Evolutionary conservation across 139 green algal species (phyloP).

Genomic region (Eudorina sp.): DNA sequence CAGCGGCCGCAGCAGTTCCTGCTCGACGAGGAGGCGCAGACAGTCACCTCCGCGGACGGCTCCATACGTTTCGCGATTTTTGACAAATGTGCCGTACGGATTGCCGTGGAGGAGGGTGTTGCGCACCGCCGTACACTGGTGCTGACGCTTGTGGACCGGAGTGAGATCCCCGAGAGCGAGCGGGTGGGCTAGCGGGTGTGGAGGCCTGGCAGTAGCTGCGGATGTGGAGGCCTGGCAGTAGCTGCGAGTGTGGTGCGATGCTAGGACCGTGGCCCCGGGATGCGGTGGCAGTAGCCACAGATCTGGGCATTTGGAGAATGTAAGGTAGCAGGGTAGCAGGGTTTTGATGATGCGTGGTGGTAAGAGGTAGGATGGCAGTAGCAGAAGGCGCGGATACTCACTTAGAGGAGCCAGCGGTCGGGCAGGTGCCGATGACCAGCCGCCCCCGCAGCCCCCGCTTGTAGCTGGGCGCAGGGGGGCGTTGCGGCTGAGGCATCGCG

Average conservation of each 20-base stretch:
- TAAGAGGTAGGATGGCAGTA: too few relatives aligned
- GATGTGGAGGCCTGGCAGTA: not conserved
- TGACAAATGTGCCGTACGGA: constrained; percentile 82
- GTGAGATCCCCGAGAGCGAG: constrained; percentile 58
- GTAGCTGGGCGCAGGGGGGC: too few relatives aligned
- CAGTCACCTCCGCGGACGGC: constrained; percentile 62
- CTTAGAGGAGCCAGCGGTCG: too few relatives aligned
- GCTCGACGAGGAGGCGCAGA: constrained; percentile 84
- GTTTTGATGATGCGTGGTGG: too few relatives aligned
- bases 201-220: not conserved
- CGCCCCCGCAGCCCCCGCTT: too few relatives aligned
- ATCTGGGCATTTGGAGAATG: too few relatives aligned
- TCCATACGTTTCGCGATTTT: constrained; percentile 75
- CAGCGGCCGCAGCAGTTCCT: constrained; percentile 20
- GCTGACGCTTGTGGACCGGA: constrained; percentile 66
- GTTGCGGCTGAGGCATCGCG: too few relatives aligned
- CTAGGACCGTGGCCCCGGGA: too few relatives aligned
- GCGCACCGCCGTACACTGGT: constrained; percentile 72
- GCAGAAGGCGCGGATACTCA: too few relatives aligned
- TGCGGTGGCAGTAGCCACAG: too few relatives aligned
- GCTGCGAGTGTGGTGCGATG: not conserved
- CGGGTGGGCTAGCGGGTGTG: not conserved
- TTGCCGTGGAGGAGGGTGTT: constrained; percentile 76
- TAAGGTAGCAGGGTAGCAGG: too few relatives aligned
- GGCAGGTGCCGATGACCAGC: too few relatives aligned